These are phyloP conservation scores for Neolentinus lepideus DNA, from an alignment of 1,284 basidiomycete species.

Conservation along the genomic window DNA sequence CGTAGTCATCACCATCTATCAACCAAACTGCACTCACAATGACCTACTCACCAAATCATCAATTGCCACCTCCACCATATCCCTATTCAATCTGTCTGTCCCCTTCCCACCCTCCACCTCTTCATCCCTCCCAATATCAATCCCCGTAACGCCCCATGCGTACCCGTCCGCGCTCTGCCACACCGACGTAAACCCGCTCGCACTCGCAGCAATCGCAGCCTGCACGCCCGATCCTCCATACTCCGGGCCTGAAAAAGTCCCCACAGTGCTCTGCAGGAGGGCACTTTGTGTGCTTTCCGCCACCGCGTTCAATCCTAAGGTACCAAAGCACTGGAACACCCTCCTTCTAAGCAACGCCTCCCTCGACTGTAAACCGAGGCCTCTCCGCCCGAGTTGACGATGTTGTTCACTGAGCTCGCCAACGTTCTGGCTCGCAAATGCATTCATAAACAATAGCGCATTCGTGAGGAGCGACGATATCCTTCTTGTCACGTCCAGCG, in stretches of 20 bases:
- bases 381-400: slow-evolving; percentile 24
- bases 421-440: slow-evolving; percentile 47
- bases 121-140: slow-evolving; percentile 40
- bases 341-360: slow-evolving; percentile 82
- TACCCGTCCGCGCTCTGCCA: slow-evolving; percentile 90
- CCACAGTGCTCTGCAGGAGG: slow-evolving; percentile 80
- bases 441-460: slow-evolving; percentile 83
- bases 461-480: slow-evolving; percentile 86
- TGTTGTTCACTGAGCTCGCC: slow-evolving; percentile 39
- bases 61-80: slow-evolving; percentile 69
- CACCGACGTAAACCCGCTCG: slow-evolving; percentile 78
- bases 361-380: slow-evolving; percentile 66
- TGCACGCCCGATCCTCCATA: slow-evolving; percentile 82
- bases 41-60: slow-evolving; percentile 57
- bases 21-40: slow-evolving; percentile 2
- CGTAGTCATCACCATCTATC: neutral
- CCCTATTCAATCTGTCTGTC: slow-evolving; percentile 67
- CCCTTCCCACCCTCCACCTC: slow-evolving; percentile 28
- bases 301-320: slow-evolving; percentile 73
- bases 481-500: slow-evolving; percentile 85
- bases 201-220: slow-evolving; percentile 86
- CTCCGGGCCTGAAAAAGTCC: slow-evolving; percentile 82
- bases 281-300: slow-evolving; percentile 77
- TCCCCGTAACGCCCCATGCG: slow-evolving; percentile 85
- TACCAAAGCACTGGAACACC: slow-evolving; percentile 86